These are phyloP conservation scores for Saccharomyces hybrid DNA, from an alignment of 1,139 yeast species.

Conservation along the genomic window DNA sequence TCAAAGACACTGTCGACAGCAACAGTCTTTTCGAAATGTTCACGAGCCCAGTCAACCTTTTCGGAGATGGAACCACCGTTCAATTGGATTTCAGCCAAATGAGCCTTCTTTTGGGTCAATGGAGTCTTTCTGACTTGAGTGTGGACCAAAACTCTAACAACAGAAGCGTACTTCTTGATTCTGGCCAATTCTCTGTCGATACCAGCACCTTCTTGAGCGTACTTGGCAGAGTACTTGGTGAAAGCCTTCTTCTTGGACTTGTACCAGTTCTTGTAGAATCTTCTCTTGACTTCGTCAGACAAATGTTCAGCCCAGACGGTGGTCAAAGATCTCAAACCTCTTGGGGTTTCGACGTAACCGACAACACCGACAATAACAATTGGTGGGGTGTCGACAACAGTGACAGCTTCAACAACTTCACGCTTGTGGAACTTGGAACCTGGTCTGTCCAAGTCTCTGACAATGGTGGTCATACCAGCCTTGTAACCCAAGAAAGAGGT, in stretches of 20 bases:
- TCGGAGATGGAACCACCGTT: constrained; percentile 98
- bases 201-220: constrained; percentile 80
- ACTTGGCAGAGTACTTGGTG: constrained; percentile 99
- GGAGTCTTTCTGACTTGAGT: constrained; percentile 99
- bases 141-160: constrained; percentile 98
- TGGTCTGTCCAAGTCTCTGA: constrained; percentile 99
- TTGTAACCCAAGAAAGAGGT: constrained; percentile 98
- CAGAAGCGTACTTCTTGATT: constrained; percentile 96
- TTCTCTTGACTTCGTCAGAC: constrained; percentile 98
- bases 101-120: constrained; percentile 98
- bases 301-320: constrained; percentile 99
- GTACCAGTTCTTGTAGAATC: constrained; percentile 99
- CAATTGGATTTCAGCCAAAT: constrained; percentile 98
- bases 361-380: constrained; percentile 98
- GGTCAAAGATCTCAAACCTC: constrained; percentile 98
- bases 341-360: constrained; percentile 99
- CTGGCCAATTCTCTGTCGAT: constrained; percentile 96
- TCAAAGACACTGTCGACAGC: constrained; percentile 93
- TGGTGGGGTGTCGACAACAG: constrained; percentile 99
- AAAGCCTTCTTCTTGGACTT: constrained; percentile 99
- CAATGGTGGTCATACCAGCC: constrained; percentile 99
- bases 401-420: constrained; percentile 98
- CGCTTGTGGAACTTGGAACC: constrained; percentile 99
- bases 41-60: constrained; percentile 98
- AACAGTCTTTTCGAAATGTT: constrained; percentile 98